Conservation (phyloP, 2,329 filamentous ascomycete species). For the Chrysoporthe deuterocubensis region DNA sequence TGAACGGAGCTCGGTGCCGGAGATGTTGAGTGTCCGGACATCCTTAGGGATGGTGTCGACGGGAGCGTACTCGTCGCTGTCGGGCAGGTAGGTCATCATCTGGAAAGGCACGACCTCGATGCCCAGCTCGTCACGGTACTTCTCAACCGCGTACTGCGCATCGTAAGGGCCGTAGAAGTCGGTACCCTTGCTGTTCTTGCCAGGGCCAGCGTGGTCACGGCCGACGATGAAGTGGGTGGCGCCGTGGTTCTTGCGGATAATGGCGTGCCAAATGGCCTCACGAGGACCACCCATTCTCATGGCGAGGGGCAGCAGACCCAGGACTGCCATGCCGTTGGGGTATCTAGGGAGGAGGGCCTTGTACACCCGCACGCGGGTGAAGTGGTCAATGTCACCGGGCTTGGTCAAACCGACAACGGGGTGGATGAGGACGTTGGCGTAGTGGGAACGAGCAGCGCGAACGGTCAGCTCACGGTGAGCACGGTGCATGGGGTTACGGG, state of each 20-base stretch:
- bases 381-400: constrained; percentile 99
- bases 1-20: constrained; percentile 86
- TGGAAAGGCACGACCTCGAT: constrained; percentile 99
- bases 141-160: constrained; percentile 92
- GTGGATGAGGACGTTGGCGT: constrained; percentile 98
- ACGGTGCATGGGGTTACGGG: constrained; percentile 98
- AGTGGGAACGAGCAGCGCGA: constrained; percentile 90
- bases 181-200: constrained; percentile 95
- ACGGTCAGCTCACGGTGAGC: constrained; percentile 98
- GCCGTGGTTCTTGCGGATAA: constrained; percentile 99
- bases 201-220: constrained; percentile 95
- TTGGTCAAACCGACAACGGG: constrained; percentile 98
- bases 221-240: constrained; percentile 99
- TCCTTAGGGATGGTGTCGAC: constrained; percentile 86
- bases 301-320: constrained; percentile 91
- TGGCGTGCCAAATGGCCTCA: constrained; percentile 99
- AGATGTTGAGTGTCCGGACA: constrained; percentile 85
- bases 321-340: constrained; percentile 97
- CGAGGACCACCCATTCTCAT: constrained; percentile 99
- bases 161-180: constrained; percentile 99
- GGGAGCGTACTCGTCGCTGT: constrained; percentile 94
- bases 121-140: constrained; percentile 94
- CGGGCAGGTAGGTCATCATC: constrained; percentile 98
- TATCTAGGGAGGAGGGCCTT: constrained; percentile 95
- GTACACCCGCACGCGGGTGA: constrained; percentile 98